Conservation (phyloP, 169 alveolate genomes). For the Plasmodium coatneyi region DNA sequence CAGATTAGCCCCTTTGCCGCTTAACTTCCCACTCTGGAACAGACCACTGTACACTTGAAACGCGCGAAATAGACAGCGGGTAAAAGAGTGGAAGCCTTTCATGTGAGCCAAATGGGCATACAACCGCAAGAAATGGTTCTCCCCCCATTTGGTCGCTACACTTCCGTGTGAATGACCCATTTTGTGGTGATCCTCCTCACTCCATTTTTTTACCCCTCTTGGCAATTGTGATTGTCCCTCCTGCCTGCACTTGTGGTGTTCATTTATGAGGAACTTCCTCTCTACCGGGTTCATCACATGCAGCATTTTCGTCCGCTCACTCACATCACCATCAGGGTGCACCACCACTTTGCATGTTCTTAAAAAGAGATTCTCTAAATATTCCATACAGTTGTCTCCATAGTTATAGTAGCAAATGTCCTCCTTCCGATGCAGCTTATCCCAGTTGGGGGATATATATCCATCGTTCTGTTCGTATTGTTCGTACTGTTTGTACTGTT, state of each 20-base stretch:
- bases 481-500: background rate
- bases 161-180: background rate
- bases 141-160: background rate
- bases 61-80: background rate
- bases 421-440: background rate
- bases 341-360: background rate
- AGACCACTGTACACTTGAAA: background rate
- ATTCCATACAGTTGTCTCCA: background rate
- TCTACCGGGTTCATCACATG: background rate
- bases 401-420: constrained; percentile 8
- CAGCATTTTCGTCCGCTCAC: background rate
- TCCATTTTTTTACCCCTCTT: background rate
- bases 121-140: background rate
- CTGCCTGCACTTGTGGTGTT: background rate
- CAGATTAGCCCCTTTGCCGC: background rate
- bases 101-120: background rate
- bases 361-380: constrained; percentile 3
- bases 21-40: background rate
- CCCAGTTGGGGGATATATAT: background rate
- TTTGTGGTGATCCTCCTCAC: background rate
- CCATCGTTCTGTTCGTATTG: background rate
- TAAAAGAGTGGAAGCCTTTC: background rate
- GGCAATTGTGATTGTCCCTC: background rate
- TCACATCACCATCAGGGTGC: background rate
- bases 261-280: background rate